Base-by-base conservation (phyloP, 331 rosid species). In the Quercus phellos region DNA sequence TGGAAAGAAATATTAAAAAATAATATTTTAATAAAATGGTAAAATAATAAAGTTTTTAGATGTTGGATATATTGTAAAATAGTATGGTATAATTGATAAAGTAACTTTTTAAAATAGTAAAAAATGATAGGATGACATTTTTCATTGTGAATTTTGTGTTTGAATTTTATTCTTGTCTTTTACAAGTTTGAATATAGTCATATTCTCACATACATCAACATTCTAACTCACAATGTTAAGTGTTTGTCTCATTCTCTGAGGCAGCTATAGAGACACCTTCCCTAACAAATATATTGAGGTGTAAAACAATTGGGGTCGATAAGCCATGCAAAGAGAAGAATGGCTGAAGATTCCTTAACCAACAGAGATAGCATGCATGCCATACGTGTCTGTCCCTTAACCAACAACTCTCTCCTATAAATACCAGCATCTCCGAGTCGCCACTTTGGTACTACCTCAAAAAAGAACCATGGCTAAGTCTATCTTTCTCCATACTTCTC, bases 251-350 rank as follows among this genome's bases (percentile, higher is more conserved):
- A 84, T 66, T 79, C 10, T 32, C 12, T 14, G 46, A 66, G 61
- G 59, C 67, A 4, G 4, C 64, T 55, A 53, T 6, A 68, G 56
- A 53, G 87, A 84, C 85, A 80, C 38, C 55, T 74, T 82, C 85
- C 72, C 67, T 16, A 5, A 0, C 22, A 70, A 17, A 42, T 27
- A 3, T 12, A 8, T 79, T 81, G 92, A 92, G 83, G 92, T 89
- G 97, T 92, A 55, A 71, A 46, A 10, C 34, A 63, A 5, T 6
- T 68, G 54, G 59, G 18, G 34, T 6, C 5, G n/a, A 22, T 3
- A 32, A 70, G 24, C 96, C 96, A 92, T 92, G 93, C 96, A 84
- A 13, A 73, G 2, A 42, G 90, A 84, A 83, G 83, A 86, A 61
- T 90, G 93, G 78, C 89, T 34, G 4, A 22, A 63, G 46, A 73